Conservation (phyloP, 192 early-diverging fungal species). For the Gryganskiella cystojenkinii region DNA sequence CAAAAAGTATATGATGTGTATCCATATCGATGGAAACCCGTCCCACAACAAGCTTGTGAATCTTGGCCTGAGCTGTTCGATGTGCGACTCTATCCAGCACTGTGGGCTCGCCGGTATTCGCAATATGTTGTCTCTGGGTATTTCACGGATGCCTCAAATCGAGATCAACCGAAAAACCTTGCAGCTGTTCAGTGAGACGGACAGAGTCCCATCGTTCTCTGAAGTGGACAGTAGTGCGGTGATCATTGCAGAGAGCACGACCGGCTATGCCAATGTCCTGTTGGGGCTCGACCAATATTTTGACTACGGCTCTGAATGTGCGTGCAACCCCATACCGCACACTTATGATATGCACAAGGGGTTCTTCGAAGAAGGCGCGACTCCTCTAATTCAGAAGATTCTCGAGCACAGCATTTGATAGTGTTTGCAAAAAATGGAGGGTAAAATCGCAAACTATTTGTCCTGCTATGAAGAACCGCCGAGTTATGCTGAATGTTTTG, state of each 20-base stretch:
- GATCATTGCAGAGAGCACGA: conserved; percentile 2
- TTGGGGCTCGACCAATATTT: not conserved
- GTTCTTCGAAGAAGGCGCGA: not conserved
- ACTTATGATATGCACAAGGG: conserved; percentile 11
- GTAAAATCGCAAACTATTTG: no score
- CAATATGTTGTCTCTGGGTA: conserved; percentile 10
- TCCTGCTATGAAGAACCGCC: no score
- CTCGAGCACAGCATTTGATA: no score
- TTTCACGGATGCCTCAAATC: conserved; percentile 1
- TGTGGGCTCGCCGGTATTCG: conserved; percentile 17
- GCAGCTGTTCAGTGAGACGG: conserved; percentile 9
- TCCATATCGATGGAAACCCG: conserved; percentile 12
- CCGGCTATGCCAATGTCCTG: conserved; percentile 3
- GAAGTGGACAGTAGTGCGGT: conserved; percentile 10
- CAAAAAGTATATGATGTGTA: conserved; percentile 7
- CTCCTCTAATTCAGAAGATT: no score
- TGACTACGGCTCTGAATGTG: conserved; percentile 6
- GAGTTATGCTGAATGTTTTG: no score
- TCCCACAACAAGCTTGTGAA: conserved; percentile 17
- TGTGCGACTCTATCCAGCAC: conserved; percentile 17
- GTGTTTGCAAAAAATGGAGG: no score
- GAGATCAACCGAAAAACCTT: conserved; percentile 13
- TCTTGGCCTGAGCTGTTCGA: conserved; percentile 10
- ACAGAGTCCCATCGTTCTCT: conserved; percentile 1
- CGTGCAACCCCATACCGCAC: not conserved